These are phyloP conservation scores for Schizothecium vesticola DNA, from an alignment of 495 filamentous ascomycete genomes.

Conservation along the genomic window DNA sequence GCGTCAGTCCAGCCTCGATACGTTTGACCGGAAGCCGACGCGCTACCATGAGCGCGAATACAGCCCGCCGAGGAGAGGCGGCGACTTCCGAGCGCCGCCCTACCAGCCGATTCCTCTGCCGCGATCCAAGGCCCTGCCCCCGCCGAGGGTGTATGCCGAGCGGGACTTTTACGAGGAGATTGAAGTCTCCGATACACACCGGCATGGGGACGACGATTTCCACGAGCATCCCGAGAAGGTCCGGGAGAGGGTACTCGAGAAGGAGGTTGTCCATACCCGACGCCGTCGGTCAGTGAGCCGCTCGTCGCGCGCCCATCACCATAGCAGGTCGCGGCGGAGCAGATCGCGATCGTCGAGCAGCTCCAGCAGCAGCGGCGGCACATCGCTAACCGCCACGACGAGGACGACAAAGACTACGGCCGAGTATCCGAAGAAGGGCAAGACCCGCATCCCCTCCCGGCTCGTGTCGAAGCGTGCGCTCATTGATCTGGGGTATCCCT, in stretches of 20 bases:
- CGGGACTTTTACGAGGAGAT: constrained; percentile 55
- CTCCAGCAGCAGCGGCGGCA: constrained; percentile 38
- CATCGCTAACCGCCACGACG: constrained; percentile 37
- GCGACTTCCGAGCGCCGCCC: constrained; percentile 41
- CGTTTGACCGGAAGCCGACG: constrained; percentile 46
- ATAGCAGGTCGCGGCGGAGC: constrained; percentile 24
- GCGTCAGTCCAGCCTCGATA: constrained; percentile 45
- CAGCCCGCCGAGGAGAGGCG: constrained; percentile 30
- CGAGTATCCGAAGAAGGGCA: constrained; percentile 74
- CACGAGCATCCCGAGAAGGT: constrained; percentile 43
- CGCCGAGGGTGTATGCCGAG: constrained; percentile 47
- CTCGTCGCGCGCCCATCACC: constrained; percentile 28
- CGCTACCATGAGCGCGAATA: constrained; percentile 45
- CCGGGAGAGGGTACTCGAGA: constrained; percentile 44
- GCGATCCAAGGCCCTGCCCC: constrained; percentile 38
- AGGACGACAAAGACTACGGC: constrained; percentile 22
- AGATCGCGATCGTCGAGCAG: constrained; percentile 41
- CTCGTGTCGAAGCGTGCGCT: constrained; percentile 73
- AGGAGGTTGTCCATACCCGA: constrained; percentile 40
- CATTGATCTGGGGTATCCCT: constrained; percentile 79
- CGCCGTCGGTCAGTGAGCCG: constrained; percentile 31
- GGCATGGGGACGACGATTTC: constrained; percentile 64
- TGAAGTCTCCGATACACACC: constrained; percentile 59
- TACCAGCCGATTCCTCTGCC: constrained; percentile 53
- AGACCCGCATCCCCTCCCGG: constrained; percentile 74